Conservation (phyloP, 495 filamentous ascomycete species). For the Penicillium soppii region DNA sequence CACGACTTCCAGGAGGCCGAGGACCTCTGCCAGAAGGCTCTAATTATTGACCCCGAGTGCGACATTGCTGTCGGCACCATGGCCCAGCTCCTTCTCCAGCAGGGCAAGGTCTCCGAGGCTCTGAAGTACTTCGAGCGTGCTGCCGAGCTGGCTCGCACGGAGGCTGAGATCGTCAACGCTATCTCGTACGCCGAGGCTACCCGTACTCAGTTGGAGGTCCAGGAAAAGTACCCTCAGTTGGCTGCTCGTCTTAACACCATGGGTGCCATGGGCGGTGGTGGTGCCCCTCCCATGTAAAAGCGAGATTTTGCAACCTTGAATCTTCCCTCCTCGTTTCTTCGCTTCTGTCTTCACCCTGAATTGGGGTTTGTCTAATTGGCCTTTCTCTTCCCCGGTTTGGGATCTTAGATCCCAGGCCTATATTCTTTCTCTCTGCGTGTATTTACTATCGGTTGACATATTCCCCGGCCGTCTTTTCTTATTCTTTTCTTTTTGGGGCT, state of each 20-base stretch:
- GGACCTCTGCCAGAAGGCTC: slow-evolving; percentile 92
- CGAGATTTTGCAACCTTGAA: neutral
- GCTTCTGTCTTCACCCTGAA: slow-evolving; percentile 14
- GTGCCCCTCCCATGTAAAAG: slow-evolving; percentile 43
- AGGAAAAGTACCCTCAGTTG: slow-evolving; percentile 97
- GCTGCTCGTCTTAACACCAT: slow-evolving; percentile 79
- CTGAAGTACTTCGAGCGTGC: slow-evolving; percentile 97
- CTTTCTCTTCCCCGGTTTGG: slow-evolving; percentile 19
- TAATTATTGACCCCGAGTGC: slow-evolving; percentile 98
- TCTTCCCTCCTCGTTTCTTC: slow-evolving; percentile 21
- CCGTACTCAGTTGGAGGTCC: slow-evolving; percentile 93
- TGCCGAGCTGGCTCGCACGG: slow-evolving; percentile 91
- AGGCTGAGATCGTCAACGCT: slow-evolving; percentile 93
- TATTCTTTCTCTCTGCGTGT: slow-evolving; percentile 30
- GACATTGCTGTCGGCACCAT: slow-evolving; percentile 99
- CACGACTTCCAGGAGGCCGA: slow-evolving; percentile 93
- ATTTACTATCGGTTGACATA: slow-evolving; percentile 36
- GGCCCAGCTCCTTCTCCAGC: slow-evolving; percentile 97
- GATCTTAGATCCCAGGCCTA: slow-evolving; percentile 20
- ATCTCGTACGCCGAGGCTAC: slow-evolving; percentile 97
- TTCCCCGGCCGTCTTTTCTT: slow-evolving; percentile 23
- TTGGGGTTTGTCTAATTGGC: slow-evolving; percentile 14
- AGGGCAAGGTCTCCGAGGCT: slow-evolving; percentile 93
- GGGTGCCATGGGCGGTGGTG: slow-evolving; percentile 47
- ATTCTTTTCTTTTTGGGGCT: slow-evolving; percentile 19